A percentile compares a stretch with the other conserved stretches of the same genome.
Evolutionary conservation across 2,329 filamentous ascomycete genomes (phyloP).

Genomic region (Alternaria sp.): DNA sequence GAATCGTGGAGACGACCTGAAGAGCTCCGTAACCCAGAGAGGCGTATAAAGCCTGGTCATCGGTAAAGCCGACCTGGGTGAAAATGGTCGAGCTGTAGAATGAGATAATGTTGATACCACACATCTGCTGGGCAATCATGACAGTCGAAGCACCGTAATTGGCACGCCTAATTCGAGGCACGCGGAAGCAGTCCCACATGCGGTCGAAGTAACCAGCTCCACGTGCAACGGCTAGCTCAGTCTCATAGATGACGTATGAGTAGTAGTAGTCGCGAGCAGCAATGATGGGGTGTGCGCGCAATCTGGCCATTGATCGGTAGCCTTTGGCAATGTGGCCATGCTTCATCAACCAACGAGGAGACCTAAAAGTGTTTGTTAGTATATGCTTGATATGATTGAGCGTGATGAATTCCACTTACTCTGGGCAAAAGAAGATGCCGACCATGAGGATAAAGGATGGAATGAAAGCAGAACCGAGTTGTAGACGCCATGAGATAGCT

Average conservation of each 20-base stretch:
- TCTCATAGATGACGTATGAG: conserved; percentile 43
- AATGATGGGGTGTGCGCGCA: conserved; percentile 49
- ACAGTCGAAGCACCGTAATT: conserved; percentile 50
- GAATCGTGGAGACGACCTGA: conserved; percentile 46
- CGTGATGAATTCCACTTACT: conserved; percentile 11
- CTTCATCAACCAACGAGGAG: conserved; percentile 50
- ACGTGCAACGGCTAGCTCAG: conserved; percentile 44
- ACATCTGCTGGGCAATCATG: conserved; percentile 51
- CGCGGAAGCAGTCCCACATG: conserved; percentile 56
- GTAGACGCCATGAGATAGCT: conserved; percentile 45
- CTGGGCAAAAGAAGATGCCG: conserved; percentile 49
- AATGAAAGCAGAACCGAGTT: conserved; percentile 49
- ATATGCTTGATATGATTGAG: neutral
- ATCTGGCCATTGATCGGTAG: conserved; percentile 56
- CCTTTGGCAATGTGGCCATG: conserved; percentile 48
- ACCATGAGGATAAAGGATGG: conserved; percentile 46
- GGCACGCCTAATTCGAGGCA: conserved; percentile 47
- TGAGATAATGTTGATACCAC: conserved; percentile 74
- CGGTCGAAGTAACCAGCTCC: conserved; percentile 50
- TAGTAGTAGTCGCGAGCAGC: conserved; percentile 49
- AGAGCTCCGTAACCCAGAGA: conserved; percentile 48
- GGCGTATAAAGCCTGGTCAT: conserved; percentile 40
- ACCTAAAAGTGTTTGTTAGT: conserved; percentile 16
- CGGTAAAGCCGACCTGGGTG: conserved; percentile 54
- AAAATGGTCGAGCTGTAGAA: conserved; percentile 79